Percentiles rank a stretch among this genome's conserved stretches.
These are phyloP conservation scores for Harringtonia aguacate DNA, from an alignment of 2,329 filamentous ascomycete genomes.

Conservation along the genomic window DNA sequence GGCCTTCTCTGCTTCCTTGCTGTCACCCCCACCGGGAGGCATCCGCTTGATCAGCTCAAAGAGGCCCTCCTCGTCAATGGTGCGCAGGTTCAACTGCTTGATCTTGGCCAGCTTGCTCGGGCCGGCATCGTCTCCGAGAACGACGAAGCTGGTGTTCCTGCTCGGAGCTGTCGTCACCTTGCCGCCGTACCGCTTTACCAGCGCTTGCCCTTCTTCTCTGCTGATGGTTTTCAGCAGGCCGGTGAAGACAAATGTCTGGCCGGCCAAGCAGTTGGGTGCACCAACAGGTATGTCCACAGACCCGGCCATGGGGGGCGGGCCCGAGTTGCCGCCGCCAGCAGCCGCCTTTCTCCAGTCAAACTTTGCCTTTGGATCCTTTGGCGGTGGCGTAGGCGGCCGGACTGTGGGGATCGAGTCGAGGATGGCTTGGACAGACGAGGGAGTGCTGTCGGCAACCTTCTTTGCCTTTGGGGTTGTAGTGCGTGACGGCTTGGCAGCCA, in stretches of 20 bases:
- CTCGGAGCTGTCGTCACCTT: conserved; percentile 81
- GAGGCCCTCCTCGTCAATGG: conserved; percentile 86
- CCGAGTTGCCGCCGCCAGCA: conserved; percentile 47
- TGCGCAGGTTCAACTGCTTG: conserved; percentile 66
- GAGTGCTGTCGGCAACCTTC: conserved; percentile 44
- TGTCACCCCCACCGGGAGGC: conserved; percentile 77
- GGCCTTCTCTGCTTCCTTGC: conserved; percentile 77
- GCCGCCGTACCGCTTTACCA: conserved; percentile 90
- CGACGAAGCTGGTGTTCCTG: conserved; percentile 87
- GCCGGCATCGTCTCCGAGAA: conserved; percentile 82
- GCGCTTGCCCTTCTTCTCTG: conserved; percentile 70
- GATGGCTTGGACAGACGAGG: conserved; percentile 67
- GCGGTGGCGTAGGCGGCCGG: conserved; percentile 71
- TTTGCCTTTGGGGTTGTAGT: conserved; percentile 13
- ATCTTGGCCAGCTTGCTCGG: conserved; percentile 91
- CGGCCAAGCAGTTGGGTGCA: conserved; percentile 79
- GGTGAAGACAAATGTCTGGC: conserved; percentile 90
- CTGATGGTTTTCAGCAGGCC: conserved; percentile 72
- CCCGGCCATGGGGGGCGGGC: conserved; percentile 52
- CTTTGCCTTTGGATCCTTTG: conserved; percentile 57
- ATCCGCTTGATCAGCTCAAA: conserved; percentile 74
- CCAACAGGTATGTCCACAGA: conserved; percentile 68
- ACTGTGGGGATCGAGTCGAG: conserved; percentile 80
- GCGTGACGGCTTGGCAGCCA: conserved; percentile 7
- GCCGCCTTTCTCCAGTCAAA: conserved; percentile 65